phyloP scores from a whole-genome alignment of 441 rosid genomes.

The Viola pubescens region DNA sequence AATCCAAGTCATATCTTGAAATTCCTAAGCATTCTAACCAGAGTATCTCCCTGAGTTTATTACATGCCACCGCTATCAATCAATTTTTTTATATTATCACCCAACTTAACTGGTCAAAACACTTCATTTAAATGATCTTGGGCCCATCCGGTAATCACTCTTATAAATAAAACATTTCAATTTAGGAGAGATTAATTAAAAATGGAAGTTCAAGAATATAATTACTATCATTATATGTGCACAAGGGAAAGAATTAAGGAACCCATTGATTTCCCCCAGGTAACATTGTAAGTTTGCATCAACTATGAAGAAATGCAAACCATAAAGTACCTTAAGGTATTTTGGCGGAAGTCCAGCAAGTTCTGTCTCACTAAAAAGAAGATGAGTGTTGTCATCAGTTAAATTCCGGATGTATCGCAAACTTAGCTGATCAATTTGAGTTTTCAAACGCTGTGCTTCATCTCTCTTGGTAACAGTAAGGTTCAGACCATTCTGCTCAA shows the following conservation, averaged over 20 bases:
- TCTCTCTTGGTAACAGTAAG: constrained; percentile 74
- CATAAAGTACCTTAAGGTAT: constrained; percentile 48
- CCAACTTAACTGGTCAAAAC: too few species aligned
- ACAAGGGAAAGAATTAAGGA: too few species aligned
- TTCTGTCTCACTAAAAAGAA: constrained; percentile 60
- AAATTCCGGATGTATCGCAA: constrained; percentile 59
- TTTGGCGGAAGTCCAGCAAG: constrained; percentile 71
- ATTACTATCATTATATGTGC: too few species aligned
- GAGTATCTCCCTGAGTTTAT: not conserved
- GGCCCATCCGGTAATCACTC: too few species aligned
- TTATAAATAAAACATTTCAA: too few species aligned
- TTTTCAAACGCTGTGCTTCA: constrained; percentile 65
- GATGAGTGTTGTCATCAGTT: constrained; percentile 57
- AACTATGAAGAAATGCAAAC: not conserved
- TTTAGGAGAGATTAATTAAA: too few species aligned
- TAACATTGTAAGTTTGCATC: too few species aligned
- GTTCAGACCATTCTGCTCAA: constrained; percentile 79
- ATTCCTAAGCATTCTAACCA: not conserved
- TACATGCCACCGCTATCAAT: not conserved
- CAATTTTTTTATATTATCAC: not conserved
- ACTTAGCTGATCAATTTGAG: constrained; percentile 71
- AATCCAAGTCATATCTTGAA: not conserved
- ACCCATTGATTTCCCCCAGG: too few species aligned
- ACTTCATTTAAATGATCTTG: too few species aligned
- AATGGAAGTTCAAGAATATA: too few species aligned